Evolutionary conservation across 108 stramenopile genomes (phyloP), one percentile per base, ranked within the genome.

Genomic region (Conticribra guillardii): DNA sequence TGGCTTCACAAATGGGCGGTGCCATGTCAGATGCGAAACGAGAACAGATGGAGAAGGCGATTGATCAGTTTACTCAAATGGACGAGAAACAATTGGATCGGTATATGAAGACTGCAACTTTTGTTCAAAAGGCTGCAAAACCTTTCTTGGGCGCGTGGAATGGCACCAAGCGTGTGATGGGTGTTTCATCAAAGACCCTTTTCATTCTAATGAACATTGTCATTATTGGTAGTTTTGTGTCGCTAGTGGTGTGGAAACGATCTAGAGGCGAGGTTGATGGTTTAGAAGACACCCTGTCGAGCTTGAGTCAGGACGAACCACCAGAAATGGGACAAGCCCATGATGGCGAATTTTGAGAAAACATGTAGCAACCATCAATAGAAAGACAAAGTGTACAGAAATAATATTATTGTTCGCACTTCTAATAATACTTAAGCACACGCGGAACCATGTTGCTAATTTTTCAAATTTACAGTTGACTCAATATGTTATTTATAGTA

Each of bases 21-120:
- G 72, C 58, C 8, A 77, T 67, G 60, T 50, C 81, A 16, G 76
- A 78, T 48, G 71, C 66, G 30, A 69, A 67, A 50, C 26, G 79
- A 31, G 85, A 89, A 49, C 80, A 89, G 56, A 50, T 94, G 56
- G 63, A 69, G 11, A 67, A 82, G 72, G 75, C 75, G 11, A 56
- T 94, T 34, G 85, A 91, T 49, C 72, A 69, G 59, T 90, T 94
- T 63, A 76, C 78, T 2, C 51, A 55, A 19, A 87, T 94, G 88
- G 78, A 84, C 44, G 89, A 91, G 46, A 55, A 76, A 22, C 80
- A 89, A 34, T 28, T 94, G 56, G 89, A 89, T n/a, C 29, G 60
- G 37, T 76, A 80, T 27, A 31, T 94, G 45, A 79, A 72, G n/a
- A 48, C 67, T 58, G 82, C 86, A 61, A 72, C 79, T 33, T 57